These are phyloP conservation scores for Pythium pyrilobum DNA, from an alignment of 352 stramenopile genomes.

Conservation along the genomic window DNA sequence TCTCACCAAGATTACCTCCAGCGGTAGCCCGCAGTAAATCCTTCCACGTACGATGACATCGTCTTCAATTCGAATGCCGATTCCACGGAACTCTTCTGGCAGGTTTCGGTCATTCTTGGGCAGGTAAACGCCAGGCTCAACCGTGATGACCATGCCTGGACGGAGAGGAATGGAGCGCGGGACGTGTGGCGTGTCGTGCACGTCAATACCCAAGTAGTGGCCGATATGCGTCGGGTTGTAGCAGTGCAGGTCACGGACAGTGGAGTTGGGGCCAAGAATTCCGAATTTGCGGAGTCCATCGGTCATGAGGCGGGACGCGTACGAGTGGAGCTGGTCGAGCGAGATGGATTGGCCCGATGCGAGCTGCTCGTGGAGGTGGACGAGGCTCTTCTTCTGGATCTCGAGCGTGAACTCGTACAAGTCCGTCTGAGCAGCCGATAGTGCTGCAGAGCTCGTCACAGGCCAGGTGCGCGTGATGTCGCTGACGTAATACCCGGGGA, in stretches of 20 bases:
- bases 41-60: constrained; percentile 62
- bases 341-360: constrained; percentile 41
- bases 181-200: constrained; percentile 75
- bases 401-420: constrained; percentile 80
- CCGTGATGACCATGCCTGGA: constrained; percentile 77
- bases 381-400: constrained; percentile 69
- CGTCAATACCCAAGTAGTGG: constrained; percentile 82
- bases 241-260: constrained; percentile 57
- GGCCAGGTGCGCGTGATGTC: constrained; percentile 83
- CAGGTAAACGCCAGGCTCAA: constrained; percentile 83
- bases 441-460: constrained; percentile 26
- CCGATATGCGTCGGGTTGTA: constrained; percentile 87
- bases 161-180: constrained; percentile 47
- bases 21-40: background rate
- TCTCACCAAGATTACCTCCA: background rate
- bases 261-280: constrained; percentile 40
- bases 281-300: constrained; percentile 55
- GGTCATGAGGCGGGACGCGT: constrained; percentile 67
- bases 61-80: constrained; percentile 84
- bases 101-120: constrained; percentile 62
- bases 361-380: constrained; percentile 43
- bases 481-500: constrained; percentile 71
- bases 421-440: constrained; percentile 40
- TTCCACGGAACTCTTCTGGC: constrained; percentile 69
- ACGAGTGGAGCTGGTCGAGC: constrained; percentile 72